These are phyloP conservation scores for Zizania palustris DNA, from an alignment of 202 grass and related monocot species.

Conservation along the genomic window DNA sequence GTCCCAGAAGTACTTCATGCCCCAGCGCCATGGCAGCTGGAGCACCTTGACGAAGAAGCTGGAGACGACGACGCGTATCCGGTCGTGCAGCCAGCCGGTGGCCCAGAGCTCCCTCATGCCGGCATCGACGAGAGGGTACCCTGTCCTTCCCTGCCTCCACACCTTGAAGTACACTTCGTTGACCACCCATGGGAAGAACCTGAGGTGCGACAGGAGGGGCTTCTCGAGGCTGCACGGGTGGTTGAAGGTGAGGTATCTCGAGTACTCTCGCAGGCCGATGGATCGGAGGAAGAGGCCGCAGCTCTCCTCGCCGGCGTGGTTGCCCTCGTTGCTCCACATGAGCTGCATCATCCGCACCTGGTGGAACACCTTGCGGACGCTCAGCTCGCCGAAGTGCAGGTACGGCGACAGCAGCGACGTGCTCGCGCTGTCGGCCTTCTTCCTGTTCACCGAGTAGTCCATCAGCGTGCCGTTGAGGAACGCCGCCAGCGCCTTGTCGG, in stretches of 20 bases:
- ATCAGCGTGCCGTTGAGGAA: conserved; percentile 88
- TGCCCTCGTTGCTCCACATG: conserved; percentile 82
- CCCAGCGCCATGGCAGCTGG: conserved; percentile 96
- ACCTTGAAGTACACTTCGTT: conserved; percentile 80
- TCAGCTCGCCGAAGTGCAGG: conserved; percentile 93
- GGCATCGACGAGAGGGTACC: conserved; percentile 93
- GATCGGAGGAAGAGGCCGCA: conserved; percentile 82
- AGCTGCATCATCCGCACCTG: conserved; percentile 93
- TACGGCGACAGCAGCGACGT: conserved; percentile 91
- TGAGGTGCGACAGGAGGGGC: conserved; percentile 82
- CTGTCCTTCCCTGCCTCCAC: conserved; percentile 95
- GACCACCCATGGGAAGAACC: conserved; percentile 96
- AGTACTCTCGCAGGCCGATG: conserved; percentile 88
- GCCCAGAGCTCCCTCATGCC: conserved; percentile 99
- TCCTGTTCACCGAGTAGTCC: conserved; percentile 72
- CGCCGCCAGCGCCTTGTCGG: conserved; percentile 67
- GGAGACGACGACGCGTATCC: conserved; percentile 89
- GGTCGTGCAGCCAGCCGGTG: conserved; percentile 92
- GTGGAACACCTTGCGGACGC: conserved; percentile 96
- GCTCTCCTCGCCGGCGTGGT: conserved; percentile 81
- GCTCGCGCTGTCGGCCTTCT: conserved; percentile 80
- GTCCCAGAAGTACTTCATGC: conserved; percentile 99
- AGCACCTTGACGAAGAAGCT: conserved; percentile 99
- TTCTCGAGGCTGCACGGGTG: conserved; percentile 87
- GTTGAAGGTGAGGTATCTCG: conserved; percentile 93